Evolutionary conservation across 495 filamentous ascomycete species (phyloP).

Genomic region (Penicillium steckii): DNA sequence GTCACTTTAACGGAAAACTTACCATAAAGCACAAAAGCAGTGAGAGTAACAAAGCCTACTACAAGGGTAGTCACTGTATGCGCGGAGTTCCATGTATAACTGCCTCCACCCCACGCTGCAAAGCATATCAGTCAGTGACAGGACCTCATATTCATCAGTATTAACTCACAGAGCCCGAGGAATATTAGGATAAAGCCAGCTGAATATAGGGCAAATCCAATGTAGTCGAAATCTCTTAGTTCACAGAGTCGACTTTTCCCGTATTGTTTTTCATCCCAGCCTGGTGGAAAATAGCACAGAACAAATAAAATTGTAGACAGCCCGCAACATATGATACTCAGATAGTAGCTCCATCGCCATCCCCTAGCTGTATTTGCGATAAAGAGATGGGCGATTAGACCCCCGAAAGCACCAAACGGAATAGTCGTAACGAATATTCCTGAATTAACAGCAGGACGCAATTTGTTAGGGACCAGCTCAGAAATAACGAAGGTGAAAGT

Average conservation of each 20-base stretch:
- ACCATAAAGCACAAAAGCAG: conserved; percentile 42
- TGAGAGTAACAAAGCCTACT: conserved; percentile 39
- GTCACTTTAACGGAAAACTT: conserved; percentile 6
- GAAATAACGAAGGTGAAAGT: conserved; percentile 34
- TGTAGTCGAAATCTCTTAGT: conserved; percentile 44
- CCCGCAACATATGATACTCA: conserved; percentile 39
- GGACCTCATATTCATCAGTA: background rate
- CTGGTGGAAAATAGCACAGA: conserved; percentile 38
- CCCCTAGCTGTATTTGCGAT: conserved; percentile 31
- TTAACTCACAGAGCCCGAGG: conserved; percentile 42
- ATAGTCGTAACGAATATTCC: conserved; percentile 35
- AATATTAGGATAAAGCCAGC: conserved; percentile 44
- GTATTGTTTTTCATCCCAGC: conserved; percentile 29
- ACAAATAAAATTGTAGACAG: conserved; percentile 35
- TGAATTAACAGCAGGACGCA: conserved; percentile 36
- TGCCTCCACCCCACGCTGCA: conserved; percentile 43
- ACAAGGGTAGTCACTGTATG: conserved; percentile 45
- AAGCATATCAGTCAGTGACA: too few species aligned
- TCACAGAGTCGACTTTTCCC: conserved; percentile 27
- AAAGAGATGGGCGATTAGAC: conserved; percentile 38
- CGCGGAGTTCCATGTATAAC: conserved; percentile 49
- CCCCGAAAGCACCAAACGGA: conserved; percentile 41
- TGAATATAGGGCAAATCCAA: conserved; percentile 40
- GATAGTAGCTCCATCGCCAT: conserved; percentile 48
- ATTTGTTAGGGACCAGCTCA: conserved; percentile 47